A percentile compares a stretch with the other conserved stretches of the same genome.
These are phyloP conservation scores for Austroboletus niveus DNA, from an alignment of 1,284 basidiomycete genomes.

Conservation along the genomic window DNA sequence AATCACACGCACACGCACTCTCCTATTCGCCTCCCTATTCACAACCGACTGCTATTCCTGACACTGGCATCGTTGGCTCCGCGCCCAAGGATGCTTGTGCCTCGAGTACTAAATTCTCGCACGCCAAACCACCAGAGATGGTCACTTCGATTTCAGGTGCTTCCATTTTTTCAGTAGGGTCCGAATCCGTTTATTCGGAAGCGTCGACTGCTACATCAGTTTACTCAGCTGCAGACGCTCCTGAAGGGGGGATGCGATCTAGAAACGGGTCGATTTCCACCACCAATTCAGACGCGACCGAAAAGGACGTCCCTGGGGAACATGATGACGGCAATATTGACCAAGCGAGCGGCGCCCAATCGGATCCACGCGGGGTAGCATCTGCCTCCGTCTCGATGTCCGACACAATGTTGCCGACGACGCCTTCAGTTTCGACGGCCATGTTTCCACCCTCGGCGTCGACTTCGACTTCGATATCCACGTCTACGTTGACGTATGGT, in stretches of 20 bases:
- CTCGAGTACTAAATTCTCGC: slow-evolving; percentile 6
- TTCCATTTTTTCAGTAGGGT: slow-evolving; percentile 28
- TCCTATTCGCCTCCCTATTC: slow-evolving; percentile 18
- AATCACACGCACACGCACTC: slow-evolving; percentile 11
- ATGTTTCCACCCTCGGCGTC: slow-evolving; percentile 12
- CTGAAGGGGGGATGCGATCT: slow-evolving; percentile 2
- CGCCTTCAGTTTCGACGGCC: slow-evolving; percentile 4
- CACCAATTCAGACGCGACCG: slow-evolving; percentile 15
- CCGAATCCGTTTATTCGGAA: slow-evolving; percentile 28
- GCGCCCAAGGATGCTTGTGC: neutral
- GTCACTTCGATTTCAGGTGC: slow-evolving; percentile 25
- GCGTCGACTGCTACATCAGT: slow-evolving; percentile 29
- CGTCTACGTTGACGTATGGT: slow-evolving; percentile 14
- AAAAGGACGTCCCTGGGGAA: slow-evolving; percentile 14
- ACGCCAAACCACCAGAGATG: slow-evolving; percentile 22
- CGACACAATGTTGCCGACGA: neutral
- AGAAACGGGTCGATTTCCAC: slow-evolving; percentile 19
- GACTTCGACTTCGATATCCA: slow-evolving; percentile 12
- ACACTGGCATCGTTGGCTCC: neutral
- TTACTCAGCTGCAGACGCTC: slow-evolving; percentile 13
- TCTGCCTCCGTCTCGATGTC: slow-evolving; percentile 6
- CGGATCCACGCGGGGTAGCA: neutral
- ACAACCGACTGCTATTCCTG: slow-evolving; percentile 5
- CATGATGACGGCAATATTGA: slow-evolving; percentile 8
- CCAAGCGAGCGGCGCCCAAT: slow-evolving; percentile 5